Base-by-base conservation (phyloP, 345 rosid species). In the Clarkia xantiana region DNA sequence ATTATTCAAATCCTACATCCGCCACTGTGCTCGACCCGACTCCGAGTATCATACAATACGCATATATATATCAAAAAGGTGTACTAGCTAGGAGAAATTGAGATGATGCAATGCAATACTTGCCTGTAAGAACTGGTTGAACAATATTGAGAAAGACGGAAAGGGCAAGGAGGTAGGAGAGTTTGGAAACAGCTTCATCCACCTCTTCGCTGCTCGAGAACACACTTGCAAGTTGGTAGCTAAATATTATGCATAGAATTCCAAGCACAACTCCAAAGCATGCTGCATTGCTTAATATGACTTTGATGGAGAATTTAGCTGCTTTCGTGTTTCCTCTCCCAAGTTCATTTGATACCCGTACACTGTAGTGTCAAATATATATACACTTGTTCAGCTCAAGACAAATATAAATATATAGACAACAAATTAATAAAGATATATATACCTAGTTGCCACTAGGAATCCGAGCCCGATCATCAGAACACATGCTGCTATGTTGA, bases 391-490 rank as follows among this genome's bases (percentile, higher is more conserved):
- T n/a, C 8, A 23, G 10, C 15, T 9, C 9, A 23, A 17, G 40
- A 10, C 1, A 11, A 10, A 1, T 20, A 7, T 45, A 12, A 3
- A 29, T 2, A 25, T 15, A 3, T 4, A n/a, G n/a, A n/a, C n/a
- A n/a, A n/a, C n/a, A n/a, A n/a, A n/a, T n/a, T n/a, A 0, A 23
- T 11, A 10, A 10, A 15, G 0, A 8, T 14, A 15, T 0, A 39
- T 18, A 1, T 47, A 59, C 63, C 63, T 64, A 23, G 63, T 59
- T 23, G 63, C 55, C 11, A 59, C 63, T 11, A 59, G 56, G 59
- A 58, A 64, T 36, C 63, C 63, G 3, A 64, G 69, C 52, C 68
- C 68, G 1, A 64, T 52, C 58, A 58, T 58, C 22, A 64, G 54
- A 11, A 57, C 58, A 49, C 62, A 57, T 47, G 68, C 46, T 43